phyloP scores from a whole-genome alignment of 225 moss, liverwort and hornwort species.

The Anthoceros angustus region DNA sequence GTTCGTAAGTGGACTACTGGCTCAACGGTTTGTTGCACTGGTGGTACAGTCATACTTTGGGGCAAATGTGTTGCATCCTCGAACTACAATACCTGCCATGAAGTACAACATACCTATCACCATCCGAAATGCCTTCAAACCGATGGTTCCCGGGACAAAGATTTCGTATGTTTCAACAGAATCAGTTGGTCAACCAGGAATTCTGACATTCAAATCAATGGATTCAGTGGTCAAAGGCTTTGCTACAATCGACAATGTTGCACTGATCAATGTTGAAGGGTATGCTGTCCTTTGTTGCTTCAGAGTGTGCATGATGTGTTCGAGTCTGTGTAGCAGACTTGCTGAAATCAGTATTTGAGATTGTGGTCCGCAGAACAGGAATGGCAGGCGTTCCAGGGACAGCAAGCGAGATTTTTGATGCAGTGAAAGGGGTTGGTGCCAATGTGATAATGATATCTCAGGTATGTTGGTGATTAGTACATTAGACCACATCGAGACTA shows the following conservation, averaged over 20 bases:
- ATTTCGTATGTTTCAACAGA: conserved; percentile 43
- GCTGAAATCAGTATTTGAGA: background rate
- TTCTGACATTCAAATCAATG: conserved; percentile 17
- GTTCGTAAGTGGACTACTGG: background rate
- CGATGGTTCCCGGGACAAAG: conserved; percentile 67
- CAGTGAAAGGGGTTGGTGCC: conserved; percentile 82
- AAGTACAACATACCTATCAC: conserved; percentile 64
- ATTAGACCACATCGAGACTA: background rate
- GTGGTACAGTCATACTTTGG: conserved; percentile 83
- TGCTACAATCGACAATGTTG: conserved; percentile 85
- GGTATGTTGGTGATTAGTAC: conserved; percentile 21
- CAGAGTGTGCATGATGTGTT: background rate
- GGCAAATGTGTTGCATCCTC: conserved; percentile 87
- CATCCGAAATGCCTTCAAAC: conserved; percentile 82
- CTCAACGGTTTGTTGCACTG: background rate
- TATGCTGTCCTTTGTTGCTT: conserved; percentile 11
- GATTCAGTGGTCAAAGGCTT: conserved; percentile 76
- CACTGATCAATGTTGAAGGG: conserved; percentile 95
- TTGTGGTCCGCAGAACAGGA: conserved; percentile 60
- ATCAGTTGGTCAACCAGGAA: conserved; percentile 14
- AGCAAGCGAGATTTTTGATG: conserved; percentile 91
- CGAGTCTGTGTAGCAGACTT: background rate
- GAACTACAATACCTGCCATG: conserved; percentile 93
- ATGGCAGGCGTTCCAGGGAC: conserved; percentile 99
- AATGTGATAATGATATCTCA: conserved; percentile 99